Evolutionary conservation across 352 stramenopile genomes (phyloP).

Genomic region (Phytophthora pisi): DNA sequence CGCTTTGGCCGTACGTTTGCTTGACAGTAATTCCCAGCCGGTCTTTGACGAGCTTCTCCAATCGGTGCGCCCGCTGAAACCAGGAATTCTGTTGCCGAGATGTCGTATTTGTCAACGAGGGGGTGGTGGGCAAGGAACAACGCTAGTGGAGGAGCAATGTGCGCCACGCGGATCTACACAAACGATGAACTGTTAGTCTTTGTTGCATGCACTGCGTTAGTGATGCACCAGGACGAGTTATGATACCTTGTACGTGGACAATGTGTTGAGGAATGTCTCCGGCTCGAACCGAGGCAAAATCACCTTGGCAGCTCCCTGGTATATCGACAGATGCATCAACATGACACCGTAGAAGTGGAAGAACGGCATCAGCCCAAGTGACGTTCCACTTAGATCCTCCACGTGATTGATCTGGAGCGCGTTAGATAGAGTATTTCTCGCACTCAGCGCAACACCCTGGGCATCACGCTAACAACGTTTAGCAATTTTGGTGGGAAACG

Average conservation of each 20-base stretch:
- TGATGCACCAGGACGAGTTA: too few species aligned
- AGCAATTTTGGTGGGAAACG: too few species aligned
- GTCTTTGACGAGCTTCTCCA: constrained; percentile 58
- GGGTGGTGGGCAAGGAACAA: constrained; percentile 33
- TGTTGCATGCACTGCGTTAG: too few species aligned
- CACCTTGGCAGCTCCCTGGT: constrained; percentile 81
- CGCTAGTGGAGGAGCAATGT: constrained; percentile 72
- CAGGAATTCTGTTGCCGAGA: constrained; percentile 67
- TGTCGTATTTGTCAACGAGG: constrained; percentile 88
- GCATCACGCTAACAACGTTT: too few species aligned
- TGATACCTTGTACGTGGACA: constrained; percentile 68
- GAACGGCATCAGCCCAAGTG: constrained; percentile 88
- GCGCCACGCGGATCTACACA: constrained; percentile 33
- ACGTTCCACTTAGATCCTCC: constrained; percentile 59
- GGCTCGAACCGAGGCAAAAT: constrained; percentile 92
- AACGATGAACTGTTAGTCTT: neutral
- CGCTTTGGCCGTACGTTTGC: constrained; percentile 61
- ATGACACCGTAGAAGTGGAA: constrained; percentile 96
- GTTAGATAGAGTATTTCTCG: constrained; percentile 91
- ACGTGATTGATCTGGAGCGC: constrained; percentile 81
- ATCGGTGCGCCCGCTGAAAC: constrained; percentile 85
- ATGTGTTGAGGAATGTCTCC: constrained; percentile 79
- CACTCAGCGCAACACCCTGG: constrained; percentile 68
- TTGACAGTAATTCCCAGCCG: constrained; percentile 55
- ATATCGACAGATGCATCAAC: constrained; percentile 82